Conservation (phyloP, 805 yeast genomes). For the Metschnikowia orientalis region DNA sequence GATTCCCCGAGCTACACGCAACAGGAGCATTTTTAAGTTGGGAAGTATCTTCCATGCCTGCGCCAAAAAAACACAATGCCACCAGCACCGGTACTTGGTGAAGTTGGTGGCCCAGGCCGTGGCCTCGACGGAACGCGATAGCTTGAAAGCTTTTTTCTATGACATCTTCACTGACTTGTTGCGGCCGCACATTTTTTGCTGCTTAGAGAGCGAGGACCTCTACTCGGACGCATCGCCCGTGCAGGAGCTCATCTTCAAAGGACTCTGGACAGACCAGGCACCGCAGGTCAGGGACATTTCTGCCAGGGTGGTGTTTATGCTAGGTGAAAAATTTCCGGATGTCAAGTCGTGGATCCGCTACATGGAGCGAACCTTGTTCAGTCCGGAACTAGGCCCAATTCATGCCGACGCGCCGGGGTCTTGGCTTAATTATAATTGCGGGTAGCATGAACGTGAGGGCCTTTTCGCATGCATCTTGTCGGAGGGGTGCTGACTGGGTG, state of each 20-base stretch:
- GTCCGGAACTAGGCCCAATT: slow-evolving; percentile 8
- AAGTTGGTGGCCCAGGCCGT: slow-evolving; percentile 12
- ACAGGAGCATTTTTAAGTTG: slow-evolving; percentile 9
- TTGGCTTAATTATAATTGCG: slow-evolving; percentile 13
- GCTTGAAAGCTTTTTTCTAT: slow-evolving; percentile 14
- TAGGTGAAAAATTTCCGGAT: slow-evolving; percentile 12
- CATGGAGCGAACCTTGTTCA: slow-evolving; percentile 9
- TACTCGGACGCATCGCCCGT: slow-evolving; percentile 13
- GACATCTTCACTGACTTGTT: slow-evolving; percentile 13
- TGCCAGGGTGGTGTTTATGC: slow-evolving; percentile 7
- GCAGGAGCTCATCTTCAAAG: slow-evolving; percentile 14
- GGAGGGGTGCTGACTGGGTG: slow-evolving; percentile 1
- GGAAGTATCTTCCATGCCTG: slow-evolving; percentile 12
- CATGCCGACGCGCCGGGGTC: slow-evolving; percentile 14
- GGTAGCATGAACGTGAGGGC: not conserved
- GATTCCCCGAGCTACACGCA: slow-evolving; percentile 8
- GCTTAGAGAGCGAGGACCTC: slow-evolving; percentile 14
- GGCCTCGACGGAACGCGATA: slow-evolving; percentile 10
- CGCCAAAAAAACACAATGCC: slow-evolving; percentile 11
- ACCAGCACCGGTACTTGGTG: slow-evolving; percentile 12
- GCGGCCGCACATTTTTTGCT: slow-evolving; percentile 14
- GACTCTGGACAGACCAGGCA: slow-evolving; percentile 16
- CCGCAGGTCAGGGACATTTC: slow-evolving; percentile 12
- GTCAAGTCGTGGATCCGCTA: slow-evolving; percentile 14
- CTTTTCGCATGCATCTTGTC: slow-evolving; percentile 1